phyloP scores from a whole-genome alignment of 148 eudicot species.

The Vaccinium myrtillus region DNA sequence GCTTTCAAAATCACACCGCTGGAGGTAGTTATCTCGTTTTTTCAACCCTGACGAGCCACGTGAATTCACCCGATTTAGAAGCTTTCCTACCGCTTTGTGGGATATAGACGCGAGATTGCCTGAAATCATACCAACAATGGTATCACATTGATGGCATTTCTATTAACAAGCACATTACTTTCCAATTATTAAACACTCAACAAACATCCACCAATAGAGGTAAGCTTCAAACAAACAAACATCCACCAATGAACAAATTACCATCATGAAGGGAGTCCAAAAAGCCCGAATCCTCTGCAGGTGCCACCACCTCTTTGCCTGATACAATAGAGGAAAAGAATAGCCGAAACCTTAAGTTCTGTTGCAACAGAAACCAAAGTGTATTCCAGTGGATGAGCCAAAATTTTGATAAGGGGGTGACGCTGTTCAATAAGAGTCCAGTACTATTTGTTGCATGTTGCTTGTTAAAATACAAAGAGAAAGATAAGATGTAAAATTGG shows the following conservation, averaged over 20 bases:
- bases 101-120: conserved; percentile 44
- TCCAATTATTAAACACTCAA: neutral
- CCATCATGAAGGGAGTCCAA: conserved; percentile 19
- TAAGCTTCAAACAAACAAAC: conserved; percentile 8
- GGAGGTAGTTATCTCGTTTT: conserved; percentile 29
- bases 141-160: neutral
- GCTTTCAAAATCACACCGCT: conserved; percentile 23
- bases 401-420: too few relatives aligned
- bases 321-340: neutral
- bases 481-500: too few relatives aligned
- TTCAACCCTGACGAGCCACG: conserved; percentile 26
- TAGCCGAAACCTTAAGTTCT: neutral
- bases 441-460: too few relatives aligned
- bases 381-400: too few relatives aligned
- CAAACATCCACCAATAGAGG: too few relatives aligned
- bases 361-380: neutral
- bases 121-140: conserved; percentile 14
- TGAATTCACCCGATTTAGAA: conserved; percentile 36
- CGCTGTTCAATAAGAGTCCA: too few relatives aligned
- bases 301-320: conserved; percentile 14
- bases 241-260: conserved; percentile 14
- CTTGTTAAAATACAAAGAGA: too few relatives aligned
- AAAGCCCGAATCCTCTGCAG: conserved; percentile 15
- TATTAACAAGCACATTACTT: neutral
- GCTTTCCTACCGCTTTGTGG: conserved; percentile 39